Conservation (phyloP, 331 rosid species). For the Phaseolus coccineus region DNA sequence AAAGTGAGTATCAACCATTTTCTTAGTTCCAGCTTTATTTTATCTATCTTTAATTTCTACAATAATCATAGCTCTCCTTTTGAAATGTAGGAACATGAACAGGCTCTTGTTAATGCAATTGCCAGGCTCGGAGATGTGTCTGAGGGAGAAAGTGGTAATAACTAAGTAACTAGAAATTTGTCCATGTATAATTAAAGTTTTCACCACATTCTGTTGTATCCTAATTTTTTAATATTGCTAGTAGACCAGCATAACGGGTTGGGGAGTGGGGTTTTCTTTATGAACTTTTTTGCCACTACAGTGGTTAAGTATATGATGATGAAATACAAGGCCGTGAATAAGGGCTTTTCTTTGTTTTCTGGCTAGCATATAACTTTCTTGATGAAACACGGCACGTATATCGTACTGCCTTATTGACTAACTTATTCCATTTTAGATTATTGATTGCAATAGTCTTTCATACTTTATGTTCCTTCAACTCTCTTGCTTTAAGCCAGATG, state of each 20-base stretch:
- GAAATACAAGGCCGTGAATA: constrained; percentile 30
- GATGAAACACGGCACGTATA: neutral
- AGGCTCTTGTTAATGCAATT: constrained; percentile 73
- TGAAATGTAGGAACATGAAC: constrained; percentile 73
- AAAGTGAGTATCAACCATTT: constrained; percentile 56
- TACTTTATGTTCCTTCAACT: constrained; percentile 44
- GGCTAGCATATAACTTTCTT: neutral
- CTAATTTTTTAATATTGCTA: constrained; percentile 34
- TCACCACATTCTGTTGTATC: constrained; percentile 53
- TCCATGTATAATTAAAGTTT: constrained; percentile 37
- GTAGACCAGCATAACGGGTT: neutral
- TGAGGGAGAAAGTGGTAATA: constrained; percentile 86
- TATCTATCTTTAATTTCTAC: constrained; percentile 13
- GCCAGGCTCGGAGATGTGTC: constrained; percentile 76
- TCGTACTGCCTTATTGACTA: neutral
- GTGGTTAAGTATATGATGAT: constrained; percentile 21
- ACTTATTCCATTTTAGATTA: constrained; percentile 9
- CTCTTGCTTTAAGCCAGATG: constrained; percentile 76
- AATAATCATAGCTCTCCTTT: constrained; percentile 39
- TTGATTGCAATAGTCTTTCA: constrained; percentile 25
- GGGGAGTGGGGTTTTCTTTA: constrained; percentile 5
- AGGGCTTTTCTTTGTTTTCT: constrained; percentile 14
- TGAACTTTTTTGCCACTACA: neutral
- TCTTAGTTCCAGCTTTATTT: constrained; percentile 18
- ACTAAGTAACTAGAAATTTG: constrained; percentile 52